Percentiles rank a stretch among this genome's conserved stretches.
Conservation (phyloP, 306 rosid species). For the Quercus variabilis region DNA sequence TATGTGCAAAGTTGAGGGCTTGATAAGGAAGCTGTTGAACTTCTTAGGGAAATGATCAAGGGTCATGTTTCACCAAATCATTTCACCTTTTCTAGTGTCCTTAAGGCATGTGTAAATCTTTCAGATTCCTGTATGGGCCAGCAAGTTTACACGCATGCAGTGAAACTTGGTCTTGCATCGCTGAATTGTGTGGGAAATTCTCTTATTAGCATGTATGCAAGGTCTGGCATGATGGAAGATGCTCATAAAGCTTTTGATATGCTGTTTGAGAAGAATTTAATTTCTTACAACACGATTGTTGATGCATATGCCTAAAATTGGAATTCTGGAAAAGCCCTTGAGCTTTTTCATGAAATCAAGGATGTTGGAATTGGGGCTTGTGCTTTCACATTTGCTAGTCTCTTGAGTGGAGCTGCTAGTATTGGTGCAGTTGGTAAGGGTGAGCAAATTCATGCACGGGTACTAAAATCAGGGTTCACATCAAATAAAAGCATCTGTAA, state of each 20-base stretch:
- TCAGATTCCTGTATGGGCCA: slow-evolving; percentile 33
- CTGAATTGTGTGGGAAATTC: slow-evolving; percentile 57
- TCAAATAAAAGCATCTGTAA: too few relatives aligned
- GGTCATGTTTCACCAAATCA: slow-evolving; percentile 48
- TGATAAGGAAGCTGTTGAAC: slow-evolving; percentile 39
- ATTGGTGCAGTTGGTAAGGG: too few relatives aligned
- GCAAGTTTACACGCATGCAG: slow-evolving; percentile 43
- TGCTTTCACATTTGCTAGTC: too few relatives aligned
- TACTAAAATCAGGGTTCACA: too few relatives aligned
- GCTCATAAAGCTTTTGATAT: slow-evolving; percentile 46
- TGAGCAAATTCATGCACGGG: too few relatives aligned
- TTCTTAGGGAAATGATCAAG: slow-evolving; percentile 40
- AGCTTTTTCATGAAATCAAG: slow-evolving; percentile 31
- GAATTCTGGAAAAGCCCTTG: slow-evolving; percentile 30
- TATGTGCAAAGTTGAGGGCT: slow-evolving; percentile 35
- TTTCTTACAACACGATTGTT: slow-evolving; percentile 27
- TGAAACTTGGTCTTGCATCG: slow-evolving; percentile 39
- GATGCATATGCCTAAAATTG: slow-evolving; percentile 30
- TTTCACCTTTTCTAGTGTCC: slow-evolving; percentile 46
- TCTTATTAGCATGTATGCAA: slow-evolving; percentile 53
- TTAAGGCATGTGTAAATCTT: slow-evolving; percentile 56
- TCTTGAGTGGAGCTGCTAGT: too few relatives aligned
- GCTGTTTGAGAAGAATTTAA: slow-evolving; percentile 51
- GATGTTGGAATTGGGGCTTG: slow-evolving; percentile 7
- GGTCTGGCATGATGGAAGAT: slow-evolving; percentile 55